A percentile compares a stretch with the other conserved stretches of the same genome.
Conservation (phyloP, 441 rosid species). For the Syzygium syzygioides region DNA sequence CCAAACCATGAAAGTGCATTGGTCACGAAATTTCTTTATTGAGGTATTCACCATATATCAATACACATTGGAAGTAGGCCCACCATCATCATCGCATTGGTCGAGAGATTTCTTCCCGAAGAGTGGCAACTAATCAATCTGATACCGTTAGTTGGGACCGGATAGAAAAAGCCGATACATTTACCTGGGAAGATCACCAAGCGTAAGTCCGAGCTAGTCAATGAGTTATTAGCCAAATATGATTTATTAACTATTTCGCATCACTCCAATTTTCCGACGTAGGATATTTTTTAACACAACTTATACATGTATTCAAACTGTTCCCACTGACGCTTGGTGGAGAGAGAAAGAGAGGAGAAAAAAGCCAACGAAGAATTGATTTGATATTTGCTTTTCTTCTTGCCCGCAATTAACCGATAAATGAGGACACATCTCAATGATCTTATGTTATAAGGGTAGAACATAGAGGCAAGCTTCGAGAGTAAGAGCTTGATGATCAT, state of each 20-base stretch:
- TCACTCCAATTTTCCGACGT: fast-evolving
- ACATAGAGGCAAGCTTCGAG: background rate
- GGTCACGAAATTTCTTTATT: background rate
- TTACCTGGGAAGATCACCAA: background rate
- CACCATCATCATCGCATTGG: background rate
- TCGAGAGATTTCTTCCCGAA: too few relatives aligned
- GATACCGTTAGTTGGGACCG: background rate
- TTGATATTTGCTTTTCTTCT: background rate
- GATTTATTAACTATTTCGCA: background rate
- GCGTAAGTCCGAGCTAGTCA: fast-evolving
- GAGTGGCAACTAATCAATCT: too few relatives aligned
- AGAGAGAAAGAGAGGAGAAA: background rate
- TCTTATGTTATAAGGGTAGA: background rate
- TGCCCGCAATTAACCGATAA: background rate
- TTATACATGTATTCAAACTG: background rate
- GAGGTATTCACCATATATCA: background rate
- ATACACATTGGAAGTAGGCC: background rate
- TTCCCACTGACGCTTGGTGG: background rate
- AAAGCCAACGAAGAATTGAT: background rate
- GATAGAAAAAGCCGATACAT: background rate
- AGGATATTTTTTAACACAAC: background rate
- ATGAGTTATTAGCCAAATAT: background rate
- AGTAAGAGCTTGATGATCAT: background rate
- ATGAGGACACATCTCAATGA: background rate
- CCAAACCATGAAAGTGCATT: too few relatives aligned